Conservation (phyloP, 768 basidiomycete species). For the Cubamyces sp. region DNA sequence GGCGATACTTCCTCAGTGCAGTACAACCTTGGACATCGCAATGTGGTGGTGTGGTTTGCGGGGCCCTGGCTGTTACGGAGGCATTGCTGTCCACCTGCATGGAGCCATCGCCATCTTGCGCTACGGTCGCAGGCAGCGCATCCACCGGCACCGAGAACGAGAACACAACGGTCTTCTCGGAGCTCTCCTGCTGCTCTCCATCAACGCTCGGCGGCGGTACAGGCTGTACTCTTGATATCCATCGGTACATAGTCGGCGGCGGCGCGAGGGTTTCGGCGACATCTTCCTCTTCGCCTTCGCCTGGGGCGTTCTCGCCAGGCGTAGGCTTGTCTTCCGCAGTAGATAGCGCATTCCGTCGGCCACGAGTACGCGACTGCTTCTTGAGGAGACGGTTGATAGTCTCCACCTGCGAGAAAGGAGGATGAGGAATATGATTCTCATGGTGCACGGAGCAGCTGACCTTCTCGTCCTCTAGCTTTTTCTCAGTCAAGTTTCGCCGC, state of each 20-base stretch:
- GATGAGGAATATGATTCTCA: background rate
- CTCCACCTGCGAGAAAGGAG: constrained; percentile 56
- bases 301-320: constrained; percentile 38
- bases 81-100: constrained; percentile 25
- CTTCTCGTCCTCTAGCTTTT: constrained; percentile 87
- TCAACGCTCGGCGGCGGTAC: constrained; percentile 3
- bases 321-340: constrained; percentile 49
- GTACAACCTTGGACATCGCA: constrained; percentile 67
- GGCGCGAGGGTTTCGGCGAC: constrained; percentile 39
- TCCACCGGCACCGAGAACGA: constrained; percentile 58
- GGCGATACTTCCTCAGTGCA: constrained; percentile 60
- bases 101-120: background rate
- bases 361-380: constrained; percentile 75
- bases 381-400: constrained; percentile 89
- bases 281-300: constrained; percentile 46
- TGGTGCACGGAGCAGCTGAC: constrained; percentile 37
- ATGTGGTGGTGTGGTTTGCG: constrained; percentile 18
- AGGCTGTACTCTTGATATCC: constrained; percentile 62
- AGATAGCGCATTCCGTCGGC: constrained; percentile 55
- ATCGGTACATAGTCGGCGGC: constrained; percentile 68
- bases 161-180: constrained; percentile 43
- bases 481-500: constrained; percentile 78
- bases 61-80: background rate
- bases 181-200: background rate
- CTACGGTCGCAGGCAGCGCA: constrained; percentile 30